These are phyloP conservation scores for Nicotiana sylvestris DNA, from an alignment of 257 asterid species.

Conservation along the genomic window DNA sequence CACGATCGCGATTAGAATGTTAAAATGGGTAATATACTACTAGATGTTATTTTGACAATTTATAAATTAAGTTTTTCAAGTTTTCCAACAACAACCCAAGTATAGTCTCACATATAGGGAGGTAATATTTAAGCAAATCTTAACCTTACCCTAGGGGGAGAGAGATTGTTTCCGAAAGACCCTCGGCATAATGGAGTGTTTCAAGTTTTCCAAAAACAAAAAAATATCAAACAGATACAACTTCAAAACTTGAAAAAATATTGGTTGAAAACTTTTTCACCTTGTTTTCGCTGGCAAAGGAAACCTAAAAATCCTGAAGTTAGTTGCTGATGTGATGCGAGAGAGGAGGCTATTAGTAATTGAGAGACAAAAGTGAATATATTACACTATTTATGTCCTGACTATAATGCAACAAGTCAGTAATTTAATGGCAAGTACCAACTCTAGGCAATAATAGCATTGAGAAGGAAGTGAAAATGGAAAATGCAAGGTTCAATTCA, in stretches of 20 bases:
- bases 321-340: slow-evolving; percentile 8
- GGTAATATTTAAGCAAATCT: no score
- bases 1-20: no score
- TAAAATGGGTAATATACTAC: no score
- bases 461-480: background rate
- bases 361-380: background rate
- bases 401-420: background rate
- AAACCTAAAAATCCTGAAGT: background rate
- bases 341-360: background rate
- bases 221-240: background rate
- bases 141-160: no score
- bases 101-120: no score
- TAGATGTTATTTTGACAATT: no score
- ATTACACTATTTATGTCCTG: background rate
- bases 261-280: background rate
- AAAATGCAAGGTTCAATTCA: no score
- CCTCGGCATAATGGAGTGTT: no score
- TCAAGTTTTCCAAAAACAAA: background rate
- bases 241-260: background rate
- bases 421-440: background rate
- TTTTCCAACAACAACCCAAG: no score
- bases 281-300: background rate
- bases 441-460: background rate
- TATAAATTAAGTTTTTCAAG: no score
- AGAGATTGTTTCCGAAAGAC: no score